Evolutionary conservation across 495 filamentous ascomycete species (phyloP).

Genomic region (Penicillium odoratum): DNA sequence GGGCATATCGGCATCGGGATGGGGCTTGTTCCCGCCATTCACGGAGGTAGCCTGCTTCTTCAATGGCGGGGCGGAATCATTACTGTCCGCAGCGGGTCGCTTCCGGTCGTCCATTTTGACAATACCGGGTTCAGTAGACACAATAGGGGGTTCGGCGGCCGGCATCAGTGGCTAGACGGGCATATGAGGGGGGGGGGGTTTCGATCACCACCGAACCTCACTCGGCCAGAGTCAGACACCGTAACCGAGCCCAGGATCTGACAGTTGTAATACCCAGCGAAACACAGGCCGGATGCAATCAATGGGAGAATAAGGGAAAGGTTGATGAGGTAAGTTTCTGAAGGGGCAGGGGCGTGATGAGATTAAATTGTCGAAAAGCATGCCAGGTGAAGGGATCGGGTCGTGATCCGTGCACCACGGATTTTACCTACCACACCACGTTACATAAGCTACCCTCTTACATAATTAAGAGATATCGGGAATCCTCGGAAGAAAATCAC

Average conservation of each 20-base stretch:
- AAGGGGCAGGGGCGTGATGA: background rate
- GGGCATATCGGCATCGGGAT: conserved; percentile 76
- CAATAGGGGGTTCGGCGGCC: conserved; percentile 70
- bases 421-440: too few relatives aligned
- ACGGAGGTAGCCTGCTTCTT: conserved; percentile 78
- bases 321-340: background rate
- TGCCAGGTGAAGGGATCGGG: background rate
- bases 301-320: background rate
- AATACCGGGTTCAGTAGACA: conserved; percentile 67
- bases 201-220: conserved; percentile 44
- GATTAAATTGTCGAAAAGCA: conserved; percentile 1
- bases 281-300: background rate
- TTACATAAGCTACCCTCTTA: too few relatives aligned
- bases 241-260: conserved; percentile 33
- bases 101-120: conserved; percentile 98
- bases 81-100: conserved; percentile 74
- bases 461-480: too few relatives aligned
- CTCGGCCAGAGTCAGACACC: conserved; percentile 36
- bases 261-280: conserved; percentile 14
- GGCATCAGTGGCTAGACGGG: conserved; percentile 69
- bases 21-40: conserved; percentile 71
- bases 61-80: conserved; percentile 76
- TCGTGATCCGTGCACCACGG: too few relatives aligned
- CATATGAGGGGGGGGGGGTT: conserved; percentile 32
- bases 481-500: too few relatives aligned